phyloP scores from a whole-genome alignment of 768 basidiomycete genomes.

The Mycena rebaudengoi region DNA sequence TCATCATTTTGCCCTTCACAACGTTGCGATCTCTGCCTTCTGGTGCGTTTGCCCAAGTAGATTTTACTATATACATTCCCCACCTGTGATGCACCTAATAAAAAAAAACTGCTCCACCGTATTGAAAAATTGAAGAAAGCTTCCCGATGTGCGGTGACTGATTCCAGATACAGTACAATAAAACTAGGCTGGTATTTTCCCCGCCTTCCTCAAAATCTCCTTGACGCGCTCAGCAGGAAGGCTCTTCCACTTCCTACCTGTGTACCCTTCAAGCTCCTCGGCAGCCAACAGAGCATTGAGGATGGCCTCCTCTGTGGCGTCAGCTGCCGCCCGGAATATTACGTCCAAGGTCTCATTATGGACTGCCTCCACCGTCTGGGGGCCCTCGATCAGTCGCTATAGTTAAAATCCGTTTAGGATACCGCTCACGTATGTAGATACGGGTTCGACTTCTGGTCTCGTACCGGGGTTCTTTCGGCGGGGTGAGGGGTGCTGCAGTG shows the following conservation, averaged over 20 bases:
- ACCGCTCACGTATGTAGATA: slow-evolving; percentile 18
- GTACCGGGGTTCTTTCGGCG: slow-evolving; percentile 3
- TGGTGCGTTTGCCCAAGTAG: too few relatives aligned
- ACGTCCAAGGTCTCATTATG: slow-evolving; percentile 64
- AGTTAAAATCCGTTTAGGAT: not conserved
- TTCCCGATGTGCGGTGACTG: too few relatives aligned
- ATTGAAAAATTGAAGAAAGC: too few relatives aligned
- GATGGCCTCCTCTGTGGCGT: slow-evolving; percentile 26
- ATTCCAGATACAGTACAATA: too few relatives aligned
- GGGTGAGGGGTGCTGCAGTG: slow-evolving; percentile 23
- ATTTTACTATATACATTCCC: too few relatives aligned
- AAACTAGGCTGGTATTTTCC: slow-evolving; percentile 35
- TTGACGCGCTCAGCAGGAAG: slow-evolving; percentile 47
- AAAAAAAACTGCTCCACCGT: too few relatives aligned
- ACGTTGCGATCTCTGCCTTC: too few relatives aligned
- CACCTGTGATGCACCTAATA: too few relatives aligned
- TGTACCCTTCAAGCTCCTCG: slow-evolving; percentile 23
- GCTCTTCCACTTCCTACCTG: slow-evolving; percentile 51
- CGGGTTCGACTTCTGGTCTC: slow-evolving; percentile 13
- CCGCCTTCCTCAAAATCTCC: slow-evolving; percentile 49
- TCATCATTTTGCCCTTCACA: too few relatives aligned
- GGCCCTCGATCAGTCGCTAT: not conserved
- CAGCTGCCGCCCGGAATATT: slow-evolving; percentile 52
- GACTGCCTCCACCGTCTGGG: slow-evolving; percentile 24
- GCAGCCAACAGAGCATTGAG: slow-evolving; percentile 28